These are phyloP conservation scores for Fusarium heterosporum DNA, from an alignment of 2,329 filamentous ascomycete species.

Conservation along the genomic window DNA sequence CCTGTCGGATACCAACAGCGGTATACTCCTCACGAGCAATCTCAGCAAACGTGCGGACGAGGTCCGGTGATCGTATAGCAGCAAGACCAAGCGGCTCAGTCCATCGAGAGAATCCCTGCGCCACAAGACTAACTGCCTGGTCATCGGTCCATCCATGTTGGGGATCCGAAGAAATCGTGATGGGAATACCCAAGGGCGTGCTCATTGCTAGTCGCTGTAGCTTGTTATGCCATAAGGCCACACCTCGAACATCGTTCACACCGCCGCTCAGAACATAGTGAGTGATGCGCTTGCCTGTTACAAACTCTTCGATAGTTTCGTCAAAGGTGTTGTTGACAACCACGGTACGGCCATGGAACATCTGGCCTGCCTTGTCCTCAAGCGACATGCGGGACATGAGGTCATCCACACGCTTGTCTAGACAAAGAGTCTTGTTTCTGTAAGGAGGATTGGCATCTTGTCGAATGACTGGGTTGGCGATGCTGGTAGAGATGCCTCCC, in stretches of 20 bases:
- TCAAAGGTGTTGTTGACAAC: conserved; percentile 38
- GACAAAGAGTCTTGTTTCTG: conserved; percentile 43
- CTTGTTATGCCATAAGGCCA: conserved; percentile 56
- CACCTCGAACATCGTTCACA: conserved; percentile 53
- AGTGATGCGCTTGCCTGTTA: conserved; percentile 47
- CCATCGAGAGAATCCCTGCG: conserved; percentile 62
- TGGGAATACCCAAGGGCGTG: conserved; percentile 61
- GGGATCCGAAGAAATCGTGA: conserved; percentile 62
- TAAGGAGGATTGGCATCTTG: conserved; percentile 33
- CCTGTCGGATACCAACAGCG: conserved; percentile 57
- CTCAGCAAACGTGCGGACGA: conserved; percentile 61
- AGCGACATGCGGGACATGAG: conserved; percentile 60
- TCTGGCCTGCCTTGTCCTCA: conserved; percentile 61
- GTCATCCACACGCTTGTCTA: conserved; percentile 61
- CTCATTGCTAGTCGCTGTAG: conserved; percentile 57
- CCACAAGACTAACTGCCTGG: conserved; percentile 43
- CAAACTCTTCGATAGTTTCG: conserved; percentile 26
- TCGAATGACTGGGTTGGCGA: conserved; percentile 27
- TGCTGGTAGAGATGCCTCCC: conserved; percentile 23
- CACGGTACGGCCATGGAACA: conserved; percentile 54
- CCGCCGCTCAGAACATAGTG: conserved; percentile 62
- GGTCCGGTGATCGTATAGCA: conserved; percentile 57
- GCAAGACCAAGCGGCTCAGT: conserved; percentile 63
- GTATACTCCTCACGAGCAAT: conserved; percentile 61
- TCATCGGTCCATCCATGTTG: conserved; percentile 57